Evolutionary conservation across 75 land plant genomes (phyloP).

Genomic region (Sequoiadendron giganteum): DNA sequence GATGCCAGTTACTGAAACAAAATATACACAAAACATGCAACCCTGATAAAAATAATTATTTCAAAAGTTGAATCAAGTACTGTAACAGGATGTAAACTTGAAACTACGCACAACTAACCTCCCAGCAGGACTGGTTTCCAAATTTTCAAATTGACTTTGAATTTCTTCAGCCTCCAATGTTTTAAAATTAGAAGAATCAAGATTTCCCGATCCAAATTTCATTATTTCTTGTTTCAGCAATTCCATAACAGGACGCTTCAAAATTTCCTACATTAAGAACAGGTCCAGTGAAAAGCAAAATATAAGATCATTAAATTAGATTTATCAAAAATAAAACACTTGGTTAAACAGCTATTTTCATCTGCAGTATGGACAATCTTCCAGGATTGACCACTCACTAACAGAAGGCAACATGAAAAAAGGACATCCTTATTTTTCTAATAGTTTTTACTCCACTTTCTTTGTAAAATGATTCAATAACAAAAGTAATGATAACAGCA

Average conservation of each 20-base stretch:
- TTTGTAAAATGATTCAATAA: background rate
- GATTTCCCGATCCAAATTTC: conserved; percentile 9
- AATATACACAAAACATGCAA: background rate
- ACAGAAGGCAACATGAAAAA: background rate
- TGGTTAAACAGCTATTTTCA: background rate
- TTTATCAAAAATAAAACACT: background rate
- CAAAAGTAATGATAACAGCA: background rate
- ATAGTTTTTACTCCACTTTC: background rate
- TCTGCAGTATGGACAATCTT: background rate
- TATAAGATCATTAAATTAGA: background rate
- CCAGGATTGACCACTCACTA: background rate
- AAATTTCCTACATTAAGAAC: conserved; percentile 32
- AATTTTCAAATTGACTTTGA: background rate
- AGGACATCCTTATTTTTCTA: background rate
- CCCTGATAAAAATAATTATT: background rate
- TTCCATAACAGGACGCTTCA: conserved; percentile 63
- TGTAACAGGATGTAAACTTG: background rate
- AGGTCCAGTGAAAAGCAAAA: background rate
- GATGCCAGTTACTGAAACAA: background rate
- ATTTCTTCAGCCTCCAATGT: background rate
- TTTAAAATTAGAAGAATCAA: background rate
- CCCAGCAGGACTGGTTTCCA: background rate
- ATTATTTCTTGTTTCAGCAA: conserved; percentile 33
- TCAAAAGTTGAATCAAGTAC: background rate
- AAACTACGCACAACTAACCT: conserved; percentile 3